A percentile compares a stretch with the other conserved stretches of the same genome.
Conservation (phyloP, 805 yeast genomes). For the Yamadazyma takamatsuzukensis region DNA sequence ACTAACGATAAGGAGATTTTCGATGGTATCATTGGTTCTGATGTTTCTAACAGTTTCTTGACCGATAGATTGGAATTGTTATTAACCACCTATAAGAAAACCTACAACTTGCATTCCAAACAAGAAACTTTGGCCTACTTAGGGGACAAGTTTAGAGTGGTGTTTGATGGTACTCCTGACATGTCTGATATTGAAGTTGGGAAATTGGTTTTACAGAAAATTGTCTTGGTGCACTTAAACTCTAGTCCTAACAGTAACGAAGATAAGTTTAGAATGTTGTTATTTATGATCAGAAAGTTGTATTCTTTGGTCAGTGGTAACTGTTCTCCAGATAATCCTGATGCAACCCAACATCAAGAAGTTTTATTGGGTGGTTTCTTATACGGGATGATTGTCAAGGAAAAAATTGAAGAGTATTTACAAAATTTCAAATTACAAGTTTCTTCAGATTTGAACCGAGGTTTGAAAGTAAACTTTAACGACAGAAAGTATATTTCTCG, state of each 20-base stretch:
- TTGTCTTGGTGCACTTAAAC: slow-evolving; percentile 84
- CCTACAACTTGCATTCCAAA: slow-evolving; percentile 71
- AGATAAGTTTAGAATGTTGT: slow-evolving; percentile 82
- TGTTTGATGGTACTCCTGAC: slow-evolving; percentile 84
- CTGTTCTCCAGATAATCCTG: slow-evolving; percentile 96
- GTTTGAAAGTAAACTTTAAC: slow-evolving; percentile 73
- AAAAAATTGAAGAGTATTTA: slow-evolving; percentile 91
- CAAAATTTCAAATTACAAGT: slow-evolving; percentile 69
- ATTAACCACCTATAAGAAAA: slow-evolving; percentile 75
- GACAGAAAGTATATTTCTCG: slow-evolving; percentile 81
- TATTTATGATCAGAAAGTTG: slow-evolving; percentile 93
- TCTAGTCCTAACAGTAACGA: too few species aligned
- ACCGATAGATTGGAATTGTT: slow-evolving; percentile 96
- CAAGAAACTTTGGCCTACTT: slow-evolving; percentile 89
- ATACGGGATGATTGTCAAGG: slow-evolving; percentile 95
- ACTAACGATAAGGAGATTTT: slow-evolving; percentile 93
- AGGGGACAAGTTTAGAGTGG: slow-evolving; percentile 95
- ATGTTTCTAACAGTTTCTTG: slow-evolving; percentile 81
- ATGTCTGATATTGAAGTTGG: slow-evolving; percentile 90
- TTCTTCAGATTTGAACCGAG: slow-evolving; percentile 76
- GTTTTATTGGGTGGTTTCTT: slow-evolving; percentile 92
- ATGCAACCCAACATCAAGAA: slow-evolving; percentile 98
- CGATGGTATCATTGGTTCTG: slow-evolving; percentile 93
- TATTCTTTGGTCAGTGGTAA: slow-evolving; percentile 96
- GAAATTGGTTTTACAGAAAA: slow-evolving; percentile 71